These are phyloP conservation scores for Trebouxia gelatinosa DNA, from an alignment of 163 green algal genomes.

Conservation along the genomic window DNA sequence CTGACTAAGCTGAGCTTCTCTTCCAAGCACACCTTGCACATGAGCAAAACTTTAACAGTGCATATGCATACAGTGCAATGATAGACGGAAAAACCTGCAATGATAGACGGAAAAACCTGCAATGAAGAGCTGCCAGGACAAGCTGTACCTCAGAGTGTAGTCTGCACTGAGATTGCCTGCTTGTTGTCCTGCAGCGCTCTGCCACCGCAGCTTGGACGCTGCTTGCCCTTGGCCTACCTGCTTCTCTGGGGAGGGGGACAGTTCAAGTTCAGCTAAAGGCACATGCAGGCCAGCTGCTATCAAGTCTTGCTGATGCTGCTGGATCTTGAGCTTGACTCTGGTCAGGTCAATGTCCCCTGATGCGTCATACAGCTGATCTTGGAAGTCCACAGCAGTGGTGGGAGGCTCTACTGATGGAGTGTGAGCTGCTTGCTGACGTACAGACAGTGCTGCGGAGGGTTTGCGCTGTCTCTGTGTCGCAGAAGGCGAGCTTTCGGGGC, in stretches of 20 bases:
- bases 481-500: neutral
- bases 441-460: neutral
- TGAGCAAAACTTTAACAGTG: no score
- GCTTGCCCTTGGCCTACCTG: neutral
- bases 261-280: neutral
- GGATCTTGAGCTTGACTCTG: conserved; percentile 15
- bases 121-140: no score
- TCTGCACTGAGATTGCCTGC: neutral
- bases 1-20: no score
- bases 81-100: no score
- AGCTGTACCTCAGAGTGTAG: neutral
- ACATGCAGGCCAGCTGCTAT: conserved; percentile 15
- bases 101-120: no score
- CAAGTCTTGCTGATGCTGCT: conserved; percentile 20
- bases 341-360: conserved; percentile 10
- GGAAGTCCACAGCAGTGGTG: conserved; percentile 12
- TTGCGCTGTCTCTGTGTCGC: neutral
- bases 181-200: neutral
- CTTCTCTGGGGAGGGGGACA: no score
- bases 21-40: no score
- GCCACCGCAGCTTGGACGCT: neutral
- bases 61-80: no score
- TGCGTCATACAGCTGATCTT: conserved; percentile 23
- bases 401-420: neutral
- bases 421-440: neutral